Evolutionary conservation across 805 yeast species (phyloP).

Genomic region (Starmerella cellae): DNA sequence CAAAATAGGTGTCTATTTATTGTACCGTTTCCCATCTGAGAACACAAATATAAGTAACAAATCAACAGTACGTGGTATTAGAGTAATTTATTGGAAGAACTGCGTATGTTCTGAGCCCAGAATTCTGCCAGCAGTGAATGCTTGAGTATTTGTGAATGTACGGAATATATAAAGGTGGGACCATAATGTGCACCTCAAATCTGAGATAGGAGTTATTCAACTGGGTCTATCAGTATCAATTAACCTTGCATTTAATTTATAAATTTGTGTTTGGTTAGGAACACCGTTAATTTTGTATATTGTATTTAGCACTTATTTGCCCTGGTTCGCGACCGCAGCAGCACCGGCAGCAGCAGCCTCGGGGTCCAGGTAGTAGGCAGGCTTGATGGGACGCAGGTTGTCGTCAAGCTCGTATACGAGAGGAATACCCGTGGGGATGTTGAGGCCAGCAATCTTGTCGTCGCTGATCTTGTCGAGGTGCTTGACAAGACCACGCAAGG

Average conservation of each 20-base stretch:
- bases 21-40: too few relatives aligned
- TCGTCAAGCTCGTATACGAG: conserved; percentile 90
- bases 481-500: conserved; percentile 90
- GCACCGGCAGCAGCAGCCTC: conserved; percentile 99
- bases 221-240: not conserved
- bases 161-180: too few relatives aligned
- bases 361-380: conserved; percentile 94
- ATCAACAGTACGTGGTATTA: too few relatives aligned
- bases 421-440: conserved; percentile 98
- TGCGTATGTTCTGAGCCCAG: too few relatives aligned
- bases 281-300: too few relatives aligned
- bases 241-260: not conserved
- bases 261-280: not conserved
- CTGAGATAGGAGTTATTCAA: too few relatives aligned
- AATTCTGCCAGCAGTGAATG: too few relatives aligned
- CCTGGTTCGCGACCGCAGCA: conserved; percentile 97
- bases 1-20: too few relatives aligned
- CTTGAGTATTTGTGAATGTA: too few relatives aligned
- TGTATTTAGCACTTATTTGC: conserved; percentile 26
- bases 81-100: too few relatives aligned
- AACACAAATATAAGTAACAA: too few relatives aligned
- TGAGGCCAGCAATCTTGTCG: conserved; percentile 81
- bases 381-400: conserved; percentile 75
- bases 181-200: too few relatives aligned
- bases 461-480: conserved; percentile 89